Conservation (phyloP, 1,284 basidiomycete species). For the Peniophora sp. region DNA sequence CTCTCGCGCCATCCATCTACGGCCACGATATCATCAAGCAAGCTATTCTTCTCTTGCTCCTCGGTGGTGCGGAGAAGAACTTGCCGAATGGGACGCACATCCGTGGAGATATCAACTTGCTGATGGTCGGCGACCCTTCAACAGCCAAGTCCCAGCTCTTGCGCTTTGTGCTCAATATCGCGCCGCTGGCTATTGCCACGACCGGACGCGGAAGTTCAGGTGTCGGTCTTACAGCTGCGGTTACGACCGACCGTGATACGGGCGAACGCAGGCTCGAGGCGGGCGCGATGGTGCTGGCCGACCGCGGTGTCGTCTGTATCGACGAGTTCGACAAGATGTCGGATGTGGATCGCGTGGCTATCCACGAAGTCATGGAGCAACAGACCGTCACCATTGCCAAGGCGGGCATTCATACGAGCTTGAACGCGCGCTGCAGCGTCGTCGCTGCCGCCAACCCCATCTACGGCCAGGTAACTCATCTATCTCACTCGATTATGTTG, state of each 20-base stretch:
- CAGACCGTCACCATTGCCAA: conserved; percentile 99
- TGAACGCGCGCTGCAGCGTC: conserved; percentile 97
- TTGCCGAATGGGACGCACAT: conserved; percentile 97
- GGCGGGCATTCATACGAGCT: conserved; percentile 96
- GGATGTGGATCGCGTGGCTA: conserved; percentile 97
- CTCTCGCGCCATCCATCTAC: conserved; percentile 95
- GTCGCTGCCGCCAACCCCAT: conserved; percentile 99
- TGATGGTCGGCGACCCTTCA: conserved; percentile 99
- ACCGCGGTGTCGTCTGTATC: conserved; percentile 97
- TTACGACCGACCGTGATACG: conserved; percentile 97
- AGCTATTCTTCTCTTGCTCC: conserved; percentile 85
- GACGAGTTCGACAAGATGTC: conserved; percentile 99
- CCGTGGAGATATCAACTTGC: conserved; percentile 97
- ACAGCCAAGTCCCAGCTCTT: conserved; percentile 98
- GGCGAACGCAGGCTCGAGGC: conserved; percentile 95
- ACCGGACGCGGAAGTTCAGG: conserved; percentile 97
- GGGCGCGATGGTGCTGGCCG: conserved; percentile 99
- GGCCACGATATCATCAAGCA: conserved; percentile 96
- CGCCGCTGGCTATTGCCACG: conserved; percentile 95
- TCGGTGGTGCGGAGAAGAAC: conserved; percentile 98
- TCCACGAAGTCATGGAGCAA: conserved; percentile 99
- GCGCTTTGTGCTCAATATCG: conserved; percentile 93
- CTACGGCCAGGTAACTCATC: conserved; percentile 72
- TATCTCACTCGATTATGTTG: conserved; percentile 4
- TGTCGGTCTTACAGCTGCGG: conserved; percentile 98